These are phyloP conservation scores for Wickerhamomyces subpelliculosus DNA, from an alignment of 805 yeast genomes.

Conservation along the genomic window DNA sequence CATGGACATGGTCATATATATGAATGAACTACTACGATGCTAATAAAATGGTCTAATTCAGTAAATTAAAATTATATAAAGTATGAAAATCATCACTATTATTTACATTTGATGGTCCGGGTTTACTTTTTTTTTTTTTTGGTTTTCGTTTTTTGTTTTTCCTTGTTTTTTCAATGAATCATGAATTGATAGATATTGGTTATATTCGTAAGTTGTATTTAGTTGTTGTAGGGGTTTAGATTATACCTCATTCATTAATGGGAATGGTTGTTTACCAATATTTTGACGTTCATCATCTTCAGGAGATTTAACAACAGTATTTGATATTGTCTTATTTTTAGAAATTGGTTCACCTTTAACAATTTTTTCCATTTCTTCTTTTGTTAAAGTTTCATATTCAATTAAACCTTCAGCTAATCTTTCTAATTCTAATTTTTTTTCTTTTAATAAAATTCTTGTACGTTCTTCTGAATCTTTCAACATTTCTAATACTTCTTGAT, in stretches of 20 bases:
- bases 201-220: no score
- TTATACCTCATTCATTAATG: constrained; percentile 21
- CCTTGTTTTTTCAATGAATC: no score
- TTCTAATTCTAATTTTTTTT: constrained; percentile 62
- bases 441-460: constrained; percentile 60
- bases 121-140: no score
- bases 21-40: no score
- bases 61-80: no score
- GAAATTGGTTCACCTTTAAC: constrained; percentile 72
- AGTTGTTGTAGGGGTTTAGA: background rate
- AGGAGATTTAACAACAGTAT: constrained; percentile 62
- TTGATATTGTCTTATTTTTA: constrained; percentile 63
- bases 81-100: no score
- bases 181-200: no score
- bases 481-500: constrained; percentile 77
- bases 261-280: constrained; percentile 24
- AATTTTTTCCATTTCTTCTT: constrained; percentile 82
- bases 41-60: no score
- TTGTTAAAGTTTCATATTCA: constrained; percentile 91
- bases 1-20: no score
- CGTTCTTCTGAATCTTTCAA: constrained; percentile 73
- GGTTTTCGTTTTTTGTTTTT: no score
- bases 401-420: constrained; percentile 88
- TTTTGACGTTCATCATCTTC: constrained; percentile 38
- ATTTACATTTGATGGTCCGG: no score